These are phyloP conservation scores for Tillandsia leiboldiana DNA, from an alignment of 176 grass and related monocot genomes.

Conservation along the genomic window DNA sequence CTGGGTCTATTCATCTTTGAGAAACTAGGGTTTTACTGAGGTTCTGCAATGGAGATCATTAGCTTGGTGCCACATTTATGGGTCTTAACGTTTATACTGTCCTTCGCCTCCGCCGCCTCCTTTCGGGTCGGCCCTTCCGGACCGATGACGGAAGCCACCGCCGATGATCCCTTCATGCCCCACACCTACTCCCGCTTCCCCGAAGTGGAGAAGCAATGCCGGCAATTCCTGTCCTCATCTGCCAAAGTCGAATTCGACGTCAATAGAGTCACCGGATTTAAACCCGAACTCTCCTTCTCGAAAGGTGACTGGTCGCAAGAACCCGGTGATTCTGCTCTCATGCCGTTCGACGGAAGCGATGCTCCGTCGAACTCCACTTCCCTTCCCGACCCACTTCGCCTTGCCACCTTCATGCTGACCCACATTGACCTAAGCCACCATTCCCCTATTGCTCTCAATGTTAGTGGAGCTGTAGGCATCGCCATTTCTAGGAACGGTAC, in stretches of 20 bases:
- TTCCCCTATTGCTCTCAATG: constrained; percentile 46
- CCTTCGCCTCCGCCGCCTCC: background rate
- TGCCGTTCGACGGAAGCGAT: constrained; percentile 65
- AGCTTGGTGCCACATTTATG: background rate
- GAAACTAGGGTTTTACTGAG: background rate
- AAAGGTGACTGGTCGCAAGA: constrained; percentile 69
- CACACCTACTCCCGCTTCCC: constrained; percentile 57
- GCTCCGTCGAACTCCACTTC: constrained; percentile 1
- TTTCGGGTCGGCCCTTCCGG: background rate
- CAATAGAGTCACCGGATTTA: constrained; percentile 37
- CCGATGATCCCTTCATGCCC: constrained; percentile 22
- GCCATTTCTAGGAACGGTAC: constrained; percentile 52
- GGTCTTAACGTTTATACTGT: background rate
- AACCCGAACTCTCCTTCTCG: constrained; percentile 47
- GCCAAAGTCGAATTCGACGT: constrained; percentile 41
- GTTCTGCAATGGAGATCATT: background rate
- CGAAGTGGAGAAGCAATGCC: constrained; percentile 46
- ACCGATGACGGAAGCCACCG: background rate
- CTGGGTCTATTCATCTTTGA: background rate
- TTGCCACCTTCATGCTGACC: constrained; percentile 47
- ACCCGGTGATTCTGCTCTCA: constrained; percentile 24
- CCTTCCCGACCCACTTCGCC: constrained; percentile 19
- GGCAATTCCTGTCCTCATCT: constrained; percentile 38
- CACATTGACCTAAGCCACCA: constrained; percentile 41
- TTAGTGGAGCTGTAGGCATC: constrained; percentile 59